Evolutionary conservation across 345 rosid genomes (phyloP).

Genomic region (Rhodomyrtus tomentosa): DNA sequence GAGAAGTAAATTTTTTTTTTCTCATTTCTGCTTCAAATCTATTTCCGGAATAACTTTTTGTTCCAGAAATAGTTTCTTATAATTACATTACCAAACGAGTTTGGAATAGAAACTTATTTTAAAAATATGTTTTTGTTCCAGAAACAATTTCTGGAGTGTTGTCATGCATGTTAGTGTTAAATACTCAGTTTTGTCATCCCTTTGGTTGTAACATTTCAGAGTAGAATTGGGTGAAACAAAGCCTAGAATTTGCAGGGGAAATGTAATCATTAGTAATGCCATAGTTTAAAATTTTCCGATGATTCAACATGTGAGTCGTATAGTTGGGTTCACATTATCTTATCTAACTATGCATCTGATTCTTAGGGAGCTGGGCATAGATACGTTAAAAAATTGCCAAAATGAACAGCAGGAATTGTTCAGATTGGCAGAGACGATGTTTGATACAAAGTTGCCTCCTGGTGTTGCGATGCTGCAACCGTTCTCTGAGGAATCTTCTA

Average conservation of each 20-base stretch:
- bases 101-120: too few species aligned
- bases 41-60: too few species aligned
- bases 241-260: neutral
- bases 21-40: too few species aligned
- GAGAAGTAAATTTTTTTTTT: too few species aligned
- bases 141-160: too few species aligned
- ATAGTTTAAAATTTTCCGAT: neutral
- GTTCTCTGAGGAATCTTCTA: constrained; percentile 70
- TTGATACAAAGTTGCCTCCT: constrained; percentile 79
- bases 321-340: neutral
- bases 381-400: constrained; percentile 42
- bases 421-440: constrained; percentile 69
- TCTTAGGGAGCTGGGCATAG: constrained; percentile 74
- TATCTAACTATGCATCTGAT: neutral
- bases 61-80: too few species aligned
- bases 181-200: neutral
- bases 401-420: constrained; percentile 67
- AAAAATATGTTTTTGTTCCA: too few species aligned
- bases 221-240: neutral
- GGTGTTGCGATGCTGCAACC: constrained; percentile 80
- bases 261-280: neutral
- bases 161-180: too few species aligned
- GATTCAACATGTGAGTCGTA: neutral
- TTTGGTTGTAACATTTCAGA: neutral
- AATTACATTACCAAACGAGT: too few species aligned